Evolutionary conservation across 805 yeast species (phyloP).

Genomic region (Kuraishia hungarica): DNA sequence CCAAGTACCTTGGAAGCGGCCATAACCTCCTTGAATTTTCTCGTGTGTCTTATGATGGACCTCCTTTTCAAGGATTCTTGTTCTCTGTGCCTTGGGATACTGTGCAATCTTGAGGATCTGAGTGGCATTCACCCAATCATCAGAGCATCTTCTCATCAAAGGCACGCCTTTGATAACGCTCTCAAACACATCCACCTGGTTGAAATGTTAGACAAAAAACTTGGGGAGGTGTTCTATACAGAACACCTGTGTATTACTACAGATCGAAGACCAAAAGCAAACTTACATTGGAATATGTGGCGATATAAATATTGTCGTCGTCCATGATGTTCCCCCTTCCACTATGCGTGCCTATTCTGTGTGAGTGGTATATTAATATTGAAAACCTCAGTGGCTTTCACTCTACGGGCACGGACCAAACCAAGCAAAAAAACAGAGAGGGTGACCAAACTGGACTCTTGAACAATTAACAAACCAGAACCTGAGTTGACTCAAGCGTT

Average conservation of each 20-base stretch:
- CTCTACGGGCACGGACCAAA: not conserved
- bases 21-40: conserved; percentile 81
- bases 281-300: conserved; percentile 38
- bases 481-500: not conserved
- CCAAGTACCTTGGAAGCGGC: conserved; percentile 84
- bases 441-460: not conserved
- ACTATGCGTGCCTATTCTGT: conserved; percentile 5
- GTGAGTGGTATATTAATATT: not conserved
- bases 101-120: conserved; percentile 74
- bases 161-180: conserved; percentile 56
- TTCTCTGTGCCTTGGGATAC: conserved; percentile 71
- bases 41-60: conserved; percentile 60
- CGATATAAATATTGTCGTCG: conserved; percentile 20
- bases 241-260: no score
- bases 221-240: no score
- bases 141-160: conserved; percentile 82
- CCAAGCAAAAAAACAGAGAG: not conserved
- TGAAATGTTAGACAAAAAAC: not conserved
- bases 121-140: conserved; percentile 91
- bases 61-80: conserved; percentile 67
- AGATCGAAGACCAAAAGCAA: no score
- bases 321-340: conserved; percentile 4
- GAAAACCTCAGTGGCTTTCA: no score
- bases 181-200: conserved; percentile 42
- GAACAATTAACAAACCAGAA: not conserved